Evolutionary conservation across 768 basidiomycete genomes (phyloP).

Genomic region (Leccinum sublutescens): DNA sequence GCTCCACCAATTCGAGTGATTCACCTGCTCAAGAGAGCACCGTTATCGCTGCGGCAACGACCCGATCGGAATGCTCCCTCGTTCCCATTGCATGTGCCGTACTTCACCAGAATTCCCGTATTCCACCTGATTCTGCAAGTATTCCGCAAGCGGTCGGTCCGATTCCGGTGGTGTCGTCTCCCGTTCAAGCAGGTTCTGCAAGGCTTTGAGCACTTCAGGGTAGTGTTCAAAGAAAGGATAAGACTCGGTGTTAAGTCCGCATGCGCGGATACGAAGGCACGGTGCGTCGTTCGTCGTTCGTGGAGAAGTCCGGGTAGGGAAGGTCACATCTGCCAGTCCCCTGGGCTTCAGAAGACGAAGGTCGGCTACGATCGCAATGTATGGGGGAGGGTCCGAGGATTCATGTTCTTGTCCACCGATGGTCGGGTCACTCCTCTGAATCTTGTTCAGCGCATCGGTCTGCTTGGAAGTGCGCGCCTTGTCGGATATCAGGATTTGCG

Average conservation of each 20-base stretch:
- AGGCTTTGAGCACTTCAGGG: not conserved
- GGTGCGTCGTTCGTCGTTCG: not conserved
- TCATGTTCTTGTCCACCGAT: not conserved
- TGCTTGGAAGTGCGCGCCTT: not conserved
- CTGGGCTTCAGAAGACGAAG: not conserved
- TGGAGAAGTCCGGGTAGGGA: not conserved
- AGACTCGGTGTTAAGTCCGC: not conserved
- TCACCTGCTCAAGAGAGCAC: not conserved
- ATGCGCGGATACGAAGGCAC: not conserved
- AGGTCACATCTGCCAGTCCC: not conserved
- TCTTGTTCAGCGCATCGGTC: not conserved
- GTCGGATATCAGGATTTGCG: slow-evolving; percentile 2
- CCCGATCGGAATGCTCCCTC: not conserved
- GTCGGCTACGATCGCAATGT: not conserved
- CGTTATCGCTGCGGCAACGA: not conserved
- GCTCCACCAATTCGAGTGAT: not conserved
- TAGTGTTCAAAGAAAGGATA: not conserved
- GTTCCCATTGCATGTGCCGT: not conserved
- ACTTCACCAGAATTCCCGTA: not conserved
- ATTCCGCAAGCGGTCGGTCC: not conserved
- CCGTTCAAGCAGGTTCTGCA: not conserved
- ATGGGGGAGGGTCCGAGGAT: not conserved
- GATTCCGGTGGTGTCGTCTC: not conserved
- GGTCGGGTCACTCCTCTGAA: not conserved
- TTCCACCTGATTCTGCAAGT: not conserved